Conservation (phyloP, 192 early-diverging fungal genomes). For the Podila epicladia region DNA sequence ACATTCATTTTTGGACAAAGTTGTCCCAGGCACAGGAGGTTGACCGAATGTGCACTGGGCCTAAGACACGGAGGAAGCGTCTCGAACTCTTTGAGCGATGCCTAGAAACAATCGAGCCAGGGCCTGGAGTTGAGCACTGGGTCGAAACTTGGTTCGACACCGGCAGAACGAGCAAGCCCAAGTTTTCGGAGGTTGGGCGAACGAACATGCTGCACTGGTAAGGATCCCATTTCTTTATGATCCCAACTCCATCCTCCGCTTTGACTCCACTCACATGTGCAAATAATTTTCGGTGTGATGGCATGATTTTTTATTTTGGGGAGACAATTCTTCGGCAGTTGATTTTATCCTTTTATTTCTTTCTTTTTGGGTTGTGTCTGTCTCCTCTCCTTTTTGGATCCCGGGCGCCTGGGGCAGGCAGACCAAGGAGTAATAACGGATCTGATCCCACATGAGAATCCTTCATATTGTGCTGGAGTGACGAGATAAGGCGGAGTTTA, state of each 20-base stretch:
- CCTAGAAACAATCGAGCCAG: constrained; percentile 23
- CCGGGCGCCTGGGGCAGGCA: neutral
- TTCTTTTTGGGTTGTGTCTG: no score
- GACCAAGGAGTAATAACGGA: neutral
- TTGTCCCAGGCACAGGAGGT: constrained; percentile 12
- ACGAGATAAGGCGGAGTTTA: no score
- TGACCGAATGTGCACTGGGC: constrained; percentile 21
- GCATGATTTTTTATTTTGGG: neutral
- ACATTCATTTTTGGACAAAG: constrained; percentile 30
- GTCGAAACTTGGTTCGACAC: constrained; percentile 36
- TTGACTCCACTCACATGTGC: neutral
- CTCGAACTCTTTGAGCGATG: constrained; percentile 31
- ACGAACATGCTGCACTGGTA: constrained; percentile 36
- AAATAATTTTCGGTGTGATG: neutral
- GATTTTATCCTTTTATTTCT: neutral
- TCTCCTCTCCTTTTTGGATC: no score
- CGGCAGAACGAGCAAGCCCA: constrained; percentile 16
- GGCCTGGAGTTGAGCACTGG: constrained; percentile 20
- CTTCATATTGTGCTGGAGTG: neutral
- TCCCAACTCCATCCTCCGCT: neutral
- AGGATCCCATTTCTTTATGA: neutral
- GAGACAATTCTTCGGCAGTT: neutral
- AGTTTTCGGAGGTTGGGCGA: constrained; percentile 31
- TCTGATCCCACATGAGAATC: no score
- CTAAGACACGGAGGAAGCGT: constrained; percentile 14